A percentile compares a stretch with the other conserved stretches of the same genome.
Evolutionary conservation across 1,284 basidiomycete species (phyloP).

Genomic region (Waitea zeae): DNA sequence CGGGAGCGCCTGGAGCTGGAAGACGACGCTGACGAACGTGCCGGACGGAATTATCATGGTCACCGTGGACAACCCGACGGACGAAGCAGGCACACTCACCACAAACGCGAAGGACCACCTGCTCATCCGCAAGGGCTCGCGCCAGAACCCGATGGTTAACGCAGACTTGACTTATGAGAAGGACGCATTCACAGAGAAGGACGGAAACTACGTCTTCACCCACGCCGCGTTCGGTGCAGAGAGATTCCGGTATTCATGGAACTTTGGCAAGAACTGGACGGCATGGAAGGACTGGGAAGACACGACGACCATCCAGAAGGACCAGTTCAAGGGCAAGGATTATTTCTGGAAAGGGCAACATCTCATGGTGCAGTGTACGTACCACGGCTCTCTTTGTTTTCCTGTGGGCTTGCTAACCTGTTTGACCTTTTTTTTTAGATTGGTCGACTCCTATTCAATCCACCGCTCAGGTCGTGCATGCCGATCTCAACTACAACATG

Average conservation of each 20-base stretch:
- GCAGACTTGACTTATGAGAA: slow-evolving; percentile 63
- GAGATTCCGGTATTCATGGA: slow-evolving; percentile 67
- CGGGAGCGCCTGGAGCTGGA: slow-evolving; percentile 52
- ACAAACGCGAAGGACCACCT: slow-evolving; percentile 54
- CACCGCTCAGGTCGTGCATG: slow-evolving; percentile 53
- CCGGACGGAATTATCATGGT: slow-evolving; percentile 71
- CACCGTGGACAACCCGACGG: slow-evolving; percentile 38
- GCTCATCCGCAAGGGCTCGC: slow-evolving; percentile 59
- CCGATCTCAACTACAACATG: slow-evolving; percentile 44
- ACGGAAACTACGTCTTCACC: slow-evolving; percentile 54
- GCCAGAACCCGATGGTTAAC: slow-evolving; percentile 69
- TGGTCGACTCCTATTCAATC: slow-evolving; percentile 55
- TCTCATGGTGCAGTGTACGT: slow-evolving; percentile 73
- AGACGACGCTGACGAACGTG: slow-evolving; percentile 51
- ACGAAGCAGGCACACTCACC: slow-evolving; percentile 22
- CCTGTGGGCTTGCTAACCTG: slow-evolving; percentile 2
- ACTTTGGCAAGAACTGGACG: slow-evolving; percentile 78
- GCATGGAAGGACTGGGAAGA: slow-evolving; percentile 64
- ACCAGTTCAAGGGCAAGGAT: slow-evolving; percentile 29
- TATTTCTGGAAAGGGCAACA: slow-evolving; percentile 76
- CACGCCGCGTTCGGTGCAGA: slow-evolving; percentile 81
- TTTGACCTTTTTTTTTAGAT: slow-evolving; percentile 23
- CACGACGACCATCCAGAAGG: slow-evolving; percentile 43
- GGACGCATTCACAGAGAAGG: slow-evolving; percentile 38
- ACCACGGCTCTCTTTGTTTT: slow-evolving; percentile 1